Evolutionary conservation across 306 rosid genomes (phyloP), one percentile per base, ranked within the genome.

Genomic region (Prunus campanulata): DNA sequence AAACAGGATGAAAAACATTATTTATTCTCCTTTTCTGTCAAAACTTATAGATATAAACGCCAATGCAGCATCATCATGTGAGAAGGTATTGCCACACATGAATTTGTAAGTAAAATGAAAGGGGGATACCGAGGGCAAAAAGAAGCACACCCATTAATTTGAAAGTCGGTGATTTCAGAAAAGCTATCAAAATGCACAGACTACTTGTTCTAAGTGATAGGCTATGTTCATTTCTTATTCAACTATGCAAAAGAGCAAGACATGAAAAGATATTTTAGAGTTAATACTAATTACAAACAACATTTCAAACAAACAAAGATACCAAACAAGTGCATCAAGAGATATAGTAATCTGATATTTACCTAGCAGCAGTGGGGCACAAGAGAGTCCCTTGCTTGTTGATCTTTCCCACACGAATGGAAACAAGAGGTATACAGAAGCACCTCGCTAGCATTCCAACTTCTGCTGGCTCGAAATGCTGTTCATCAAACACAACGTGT

Each of bases 401-500:
- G 67, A 96, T 86, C 85, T 83, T 89, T 39, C 99, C 99, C 48
- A 91, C 98, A 18, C 99, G 98, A 14, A 96, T 76, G 2, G 99
- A 91, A 67, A 96, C 99, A 66, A 96, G 98, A 12, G 99, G 99
- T 70, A 92, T 87, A 72, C 97, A 96, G 78, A 96, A 96, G 89
- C 99, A 96, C 84, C 99, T 93, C 5, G 98, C 99, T 42, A 96
- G 79, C 90, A 96, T 89, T 16, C 96, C 98, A 76, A 96, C 98
- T 80, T 96, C 99, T 0, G 85, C 97, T 10, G 93, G 98, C 88
- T 92, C 98, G 32, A 96, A 96, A 92, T 96, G 97, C 99, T 96
- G 83, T 50, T 77, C 69, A 81, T 63, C 62, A 85, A 63, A 78
- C 61, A 73, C 39, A 68, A 9, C 48, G 15, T 5, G 1, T 11